Base-by-base conservation (phyloP, 352 stramenopile species). In the Globisporangium radiosum region DNA sequence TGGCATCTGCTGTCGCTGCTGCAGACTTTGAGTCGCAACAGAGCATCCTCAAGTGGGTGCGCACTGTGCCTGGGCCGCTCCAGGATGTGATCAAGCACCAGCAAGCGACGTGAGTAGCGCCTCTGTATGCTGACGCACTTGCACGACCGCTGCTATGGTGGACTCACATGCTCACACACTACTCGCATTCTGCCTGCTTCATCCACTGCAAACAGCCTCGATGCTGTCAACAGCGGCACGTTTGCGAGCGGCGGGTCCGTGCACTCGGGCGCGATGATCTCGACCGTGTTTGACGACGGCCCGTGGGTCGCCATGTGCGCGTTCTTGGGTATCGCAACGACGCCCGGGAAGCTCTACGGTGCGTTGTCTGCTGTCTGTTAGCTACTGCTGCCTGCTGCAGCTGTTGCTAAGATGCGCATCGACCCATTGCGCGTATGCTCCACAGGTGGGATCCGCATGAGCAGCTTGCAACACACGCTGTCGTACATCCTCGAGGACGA, bases 251-350 rank as follows among this genome's bases (percentile, higher is more conserved):
- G 62, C 10, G 74, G 75, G 1, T 81, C 70, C 39, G 71, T 76
- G 45, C 54, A 71, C 59, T 73, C 71, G 0, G 59, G 66, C 3
- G 71, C 78, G 19, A 48, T 62, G 9, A 86, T 90, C 47, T 72
- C 73, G 52, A 92, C 78, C 2, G 75, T 87, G 25, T 94, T 94
- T 65, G 85, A 94, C 56, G 64, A 88, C 45, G 85, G 85, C 1
- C 68, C 85, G 43, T 94, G 85, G 85, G 82, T 92, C 56, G 76
- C 90, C 10, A 91, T 94, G 75, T 94, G 85, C 54, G 61, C 72
- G 38, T 85, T 69, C 48, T 48, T 90, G 7, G 72, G 73, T 11
- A 75, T 91, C 50, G 43, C 51, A 10, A 76, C 74, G 1, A 68
- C 59, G 8, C 64, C 70, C 19, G 85, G 85, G n/a, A 71, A 62